A percentile compares a stretch with the other conserved stretches of the same genome.
Evolutionary conservation across 192 early-diverging fungal species (phyloP).

Genomic region (Coemansia sp.): DNA sequence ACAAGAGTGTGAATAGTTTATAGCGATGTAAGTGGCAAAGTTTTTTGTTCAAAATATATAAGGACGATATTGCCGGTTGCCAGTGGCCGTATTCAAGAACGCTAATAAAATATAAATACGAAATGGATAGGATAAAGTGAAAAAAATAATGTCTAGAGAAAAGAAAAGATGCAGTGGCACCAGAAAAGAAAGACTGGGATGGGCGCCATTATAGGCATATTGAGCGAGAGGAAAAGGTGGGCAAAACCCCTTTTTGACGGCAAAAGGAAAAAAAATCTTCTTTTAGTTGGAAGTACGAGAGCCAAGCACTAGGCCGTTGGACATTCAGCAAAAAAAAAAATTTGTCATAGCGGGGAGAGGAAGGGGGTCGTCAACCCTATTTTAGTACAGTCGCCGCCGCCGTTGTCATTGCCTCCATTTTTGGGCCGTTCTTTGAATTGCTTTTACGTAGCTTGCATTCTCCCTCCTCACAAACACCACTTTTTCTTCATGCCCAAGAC

Average conservation of each 20-base stretch:
- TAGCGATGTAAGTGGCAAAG: neutral
- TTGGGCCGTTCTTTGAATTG: no score
- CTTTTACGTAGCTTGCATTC: no score
- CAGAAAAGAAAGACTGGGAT: neutral
- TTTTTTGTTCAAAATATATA: neutral
- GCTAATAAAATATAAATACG: neutral
- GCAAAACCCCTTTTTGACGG: neutral
- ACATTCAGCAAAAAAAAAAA: no score
- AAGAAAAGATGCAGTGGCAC: slow-evolving; percentile 12
- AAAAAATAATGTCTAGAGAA: slow-evolving; percentile 13
- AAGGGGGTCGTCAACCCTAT: no score
- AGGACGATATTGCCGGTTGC: neutral
- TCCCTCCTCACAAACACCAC: no score
- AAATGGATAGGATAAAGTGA: slow-evolving; percentile 1
- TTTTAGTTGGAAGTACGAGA: slow-evolving; percentile 20
- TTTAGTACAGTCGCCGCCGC: no score
- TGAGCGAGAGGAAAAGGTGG: neutral
- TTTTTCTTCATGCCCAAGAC: no score
- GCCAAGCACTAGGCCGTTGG: neutral
- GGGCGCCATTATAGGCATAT: neutral
- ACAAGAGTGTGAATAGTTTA: neutral
- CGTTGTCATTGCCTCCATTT: no score
- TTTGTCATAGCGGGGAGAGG: no score
- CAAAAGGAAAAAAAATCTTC: slow-evolving; percentile 1
- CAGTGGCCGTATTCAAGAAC: neutral